Evolutionary conservation across 1,139 yeast species (phyloP).

Genomic region (Debaryomyces sp.): DNA sequence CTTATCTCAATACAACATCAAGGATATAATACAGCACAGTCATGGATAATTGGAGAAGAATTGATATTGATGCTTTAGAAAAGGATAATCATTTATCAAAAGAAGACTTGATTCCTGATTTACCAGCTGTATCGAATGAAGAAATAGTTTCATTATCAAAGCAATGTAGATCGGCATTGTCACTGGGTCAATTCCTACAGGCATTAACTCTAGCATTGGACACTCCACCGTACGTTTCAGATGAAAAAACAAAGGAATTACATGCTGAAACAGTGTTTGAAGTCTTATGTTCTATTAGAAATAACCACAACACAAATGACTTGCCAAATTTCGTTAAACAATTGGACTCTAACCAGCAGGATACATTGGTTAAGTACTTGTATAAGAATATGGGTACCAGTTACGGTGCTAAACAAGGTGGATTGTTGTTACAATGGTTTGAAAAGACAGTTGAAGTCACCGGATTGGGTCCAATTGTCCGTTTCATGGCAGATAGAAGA

Average conservation of each 20-base stretch:
- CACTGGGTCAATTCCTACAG: slow-evolving; percentile 71
- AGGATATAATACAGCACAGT: slow-evolving; percentile 7
- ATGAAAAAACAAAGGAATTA: slow-evolving; percentile 54
- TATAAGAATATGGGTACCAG: slow-evolving; percentile 83
- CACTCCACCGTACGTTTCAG: slow-evolving; percentile 84
- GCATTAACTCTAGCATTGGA: slow-evolving; percentile 68
- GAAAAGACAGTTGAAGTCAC: slow-evolving; percentile 83
- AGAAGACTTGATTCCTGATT: slow-evolving; percentile 63
- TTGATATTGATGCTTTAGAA: slow-evolving; percentile 89
- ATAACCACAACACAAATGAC: slow-evolving; percentile 56
- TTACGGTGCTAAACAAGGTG: slow-evolving; percentile 85
- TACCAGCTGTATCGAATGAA: slow-evolving; percentile 39
- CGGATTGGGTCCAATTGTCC: slow-evolving; percentile 87
- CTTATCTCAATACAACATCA: slow-evolving; percentile 4
- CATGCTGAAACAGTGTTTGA: slow-evolving; percentile 66
- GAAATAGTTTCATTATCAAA: slow-evolving; percentile 60
- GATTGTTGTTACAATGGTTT: slow-evolving; percentile 85
- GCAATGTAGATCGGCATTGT: slow-evolving; percentile 62
- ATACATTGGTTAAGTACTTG: slow-evolving; percentile 78
- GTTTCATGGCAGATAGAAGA: slow-evolving; percentile 84
- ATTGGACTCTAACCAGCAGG: slow-evolving; percentile 68
- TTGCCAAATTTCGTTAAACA: slow-evolving; percentile 60
- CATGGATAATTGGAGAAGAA: slow-evolving; percentile 69
- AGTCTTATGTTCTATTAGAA: slow-evolving; percentile 72
- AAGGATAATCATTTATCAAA: slow-evolving; percentile 71